Evolutionary conservation across 1,139 yeast genomes (phyloP).

Genomic region (Candida tropicalis): DNA sequence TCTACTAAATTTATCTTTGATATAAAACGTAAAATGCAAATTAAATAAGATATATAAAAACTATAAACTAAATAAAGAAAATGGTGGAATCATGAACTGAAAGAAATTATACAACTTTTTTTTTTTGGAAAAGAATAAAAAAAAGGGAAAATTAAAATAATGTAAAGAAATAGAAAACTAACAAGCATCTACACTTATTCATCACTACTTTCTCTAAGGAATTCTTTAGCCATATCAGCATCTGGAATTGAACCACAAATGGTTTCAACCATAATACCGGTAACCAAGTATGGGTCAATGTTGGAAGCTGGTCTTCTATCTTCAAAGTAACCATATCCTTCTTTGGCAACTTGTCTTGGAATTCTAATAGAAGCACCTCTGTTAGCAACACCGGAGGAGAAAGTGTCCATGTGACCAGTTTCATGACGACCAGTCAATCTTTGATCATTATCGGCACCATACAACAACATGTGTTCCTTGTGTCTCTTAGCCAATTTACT

Average conservation of each 20-base stretch:
- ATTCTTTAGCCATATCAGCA: slow-evolving; percentile 93
- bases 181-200: slow-evolving; percentile 3
- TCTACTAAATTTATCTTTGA: no score
- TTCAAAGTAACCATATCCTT: slow-evolving; percentile 97
- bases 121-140: no score
- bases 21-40: not conserved
- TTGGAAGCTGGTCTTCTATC: slow-evolving; percentile 99
- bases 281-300: slow-evolving; percentile 97
- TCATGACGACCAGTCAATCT: slow-evolving; percentile 99
- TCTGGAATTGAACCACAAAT: slow-evolving; percentile 94
- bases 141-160: not conserved
- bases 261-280: slow-evolving; percentile 98
- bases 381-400: slow-evolving; percentile 98
- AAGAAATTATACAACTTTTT: not conserved
- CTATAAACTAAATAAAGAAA: not conserved
- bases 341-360: slow-evolving; percentile 98
- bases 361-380: slow-evolving; percentile 99
- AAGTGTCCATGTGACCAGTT: slow-evolving; percentile 90
- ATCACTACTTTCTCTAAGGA: slow-evolving; percentile 65
- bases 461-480: slow-evolving; percentile 91
- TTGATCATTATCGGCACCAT: slow-evolving; percentile 91
- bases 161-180: not conserved
- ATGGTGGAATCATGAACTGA: slow-evolving; percentile 3
- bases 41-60: slow-evolving; percentile 2
- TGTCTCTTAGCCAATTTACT: slow-evolving; percentile 95